Conservation (phyloP, 129 eudicot species). For the Oenanthe sinensis region DNA sequence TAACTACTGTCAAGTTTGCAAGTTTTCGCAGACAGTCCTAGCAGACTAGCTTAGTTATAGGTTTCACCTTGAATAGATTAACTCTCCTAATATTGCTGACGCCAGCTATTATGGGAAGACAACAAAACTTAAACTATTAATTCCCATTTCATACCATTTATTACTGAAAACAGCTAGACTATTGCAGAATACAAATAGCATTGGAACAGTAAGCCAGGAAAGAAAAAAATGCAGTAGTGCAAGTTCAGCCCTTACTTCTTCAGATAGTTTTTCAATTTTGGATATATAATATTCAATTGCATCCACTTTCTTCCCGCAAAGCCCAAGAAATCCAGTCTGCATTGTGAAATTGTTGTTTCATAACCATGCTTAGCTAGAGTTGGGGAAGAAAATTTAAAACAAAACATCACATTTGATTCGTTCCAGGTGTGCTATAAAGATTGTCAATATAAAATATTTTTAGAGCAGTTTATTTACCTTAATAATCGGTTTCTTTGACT, state of each 20-base stretch:
- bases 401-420: background rate
- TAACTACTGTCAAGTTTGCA: background rate
- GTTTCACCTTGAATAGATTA: background rate
- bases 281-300: conserved; percentile 55
- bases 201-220: background rate
- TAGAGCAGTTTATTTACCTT: conserved; percentile 39
- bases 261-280: conserved; percentile 34
- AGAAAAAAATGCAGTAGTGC: background rate
- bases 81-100: background rate
- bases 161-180: background rate
- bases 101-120: background rate
- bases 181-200: background rate
- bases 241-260: conserved; percentile 27
- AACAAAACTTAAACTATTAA: background rate
- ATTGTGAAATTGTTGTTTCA: conserved; percentile 15
- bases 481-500: conserved; percentile 38
- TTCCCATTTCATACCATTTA: background rate
- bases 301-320: conserved; percentile 56
- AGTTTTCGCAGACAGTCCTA: background rate
- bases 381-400: background rate
- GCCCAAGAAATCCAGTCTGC: conserved; percentile 66
- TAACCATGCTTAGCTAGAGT: conserved; percentile 11
- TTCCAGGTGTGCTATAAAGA: background rate
- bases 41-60: background rate
- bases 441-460: background rate